phyloP scores from a whole-genome alignment of 495 filamentous ascomycete species.

The Astrothelium macrocarpum region DNA sequence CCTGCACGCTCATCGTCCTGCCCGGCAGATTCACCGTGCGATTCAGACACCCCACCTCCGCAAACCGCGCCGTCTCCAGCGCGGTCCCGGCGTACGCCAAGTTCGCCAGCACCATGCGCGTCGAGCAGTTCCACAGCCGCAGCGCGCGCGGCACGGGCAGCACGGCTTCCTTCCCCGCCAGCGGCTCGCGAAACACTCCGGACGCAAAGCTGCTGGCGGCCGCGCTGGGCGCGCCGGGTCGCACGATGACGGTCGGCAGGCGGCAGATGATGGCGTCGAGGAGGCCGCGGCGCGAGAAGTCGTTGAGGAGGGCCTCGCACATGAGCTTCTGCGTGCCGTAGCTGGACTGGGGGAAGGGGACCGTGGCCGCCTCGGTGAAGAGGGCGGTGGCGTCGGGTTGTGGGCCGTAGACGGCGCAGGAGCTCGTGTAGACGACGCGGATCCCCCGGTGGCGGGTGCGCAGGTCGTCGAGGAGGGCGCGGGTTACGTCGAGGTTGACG shows the following conservation, averaged over 20 bases:
- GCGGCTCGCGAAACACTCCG: slow-evolving; percentile 61
- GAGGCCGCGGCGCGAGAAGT: slow-evolving; percentile 61
- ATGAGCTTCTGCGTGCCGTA: slow-evolving; percentile 78
- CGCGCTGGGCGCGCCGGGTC: slow-evolving; percentile 64
- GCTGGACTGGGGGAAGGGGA: slow-evolving; percentile 56
- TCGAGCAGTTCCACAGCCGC: slow-evolving; percentile 60
- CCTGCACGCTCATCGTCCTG: slow-evolving; percentile 57
- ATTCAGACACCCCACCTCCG: slow-evolving; percentile 31
- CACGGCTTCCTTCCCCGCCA: slow-evolving; percentile 53
- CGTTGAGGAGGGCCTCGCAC: slow-evolving; percentile 62
- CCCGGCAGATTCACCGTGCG: slow-evolving; percentile 67
- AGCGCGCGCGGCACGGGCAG: slow-evolving; percentile 47
- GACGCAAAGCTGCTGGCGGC: slow-evolving; percentile 66
- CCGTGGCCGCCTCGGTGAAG: slow-evolving; percentile 45
- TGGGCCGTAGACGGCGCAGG: slow-evolving; percentile 54
- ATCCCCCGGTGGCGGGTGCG: slow-evolving; percentile 48
- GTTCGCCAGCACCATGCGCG: slow-evolving; percentile 59
- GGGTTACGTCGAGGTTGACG: slow-evolving; percentile 67
- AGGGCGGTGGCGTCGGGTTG: slow-evolving; percentile 31
- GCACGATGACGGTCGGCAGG: slow-evolving; percentile 65
- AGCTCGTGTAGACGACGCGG: slow-evolving; percentile 54
- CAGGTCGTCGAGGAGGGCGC: slow-evolving; percentile 52
- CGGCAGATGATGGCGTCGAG: slow-evolving; percentile 58
- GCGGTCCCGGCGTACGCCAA: slow-evolving; percentile 48
- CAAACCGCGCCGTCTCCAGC: not conserved